phyloP scores from a whole-genome alignment of 192 early-diverging fungal genomes.

The Mycoemilia scoparia region DNA sequence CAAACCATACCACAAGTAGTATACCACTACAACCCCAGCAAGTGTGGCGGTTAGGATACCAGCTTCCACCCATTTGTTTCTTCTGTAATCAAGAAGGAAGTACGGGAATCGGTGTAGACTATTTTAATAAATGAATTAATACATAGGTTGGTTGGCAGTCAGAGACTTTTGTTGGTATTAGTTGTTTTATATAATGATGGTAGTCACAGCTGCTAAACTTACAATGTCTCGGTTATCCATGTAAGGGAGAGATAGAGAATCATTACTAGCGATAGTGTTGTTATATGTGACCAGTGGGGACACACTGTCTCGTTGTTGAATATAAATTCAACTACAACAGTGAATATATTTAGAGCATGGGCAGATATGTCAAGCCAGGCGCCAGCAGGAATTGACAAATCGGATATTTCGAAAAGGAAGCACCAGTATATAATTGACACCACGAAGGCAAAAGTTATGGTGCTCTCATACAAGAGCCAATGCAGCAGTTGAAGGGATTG shows the following conservation, averaged over 20 bases:
- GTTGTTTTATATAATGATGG: too few relatives aligned
- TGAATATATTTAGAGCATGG: conserved; percentile 11
- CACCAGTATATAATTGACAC: conserved; percentile 18
- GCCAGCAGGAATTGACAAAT: conserved; percentile 1
- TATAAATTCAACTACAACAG: conserved; percentile 9
- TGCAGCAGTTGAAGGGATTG: conserved; percentile 17
- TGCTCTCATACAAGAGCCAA: conserved; percentile 22
- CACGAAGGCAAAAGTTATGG: conserved; percentile 10
- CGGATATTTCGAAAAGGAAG: conserved; percentile 6
- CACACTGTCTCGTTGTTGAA: conserved; percentile 14
- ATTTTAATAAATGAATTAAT: too few relatives aligned
- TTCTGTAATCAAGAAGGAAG: conserved; percentile 15
- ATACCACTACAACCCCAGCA: conserved; percentile 7
- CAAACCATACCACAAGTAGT: conserved; percentile 12
- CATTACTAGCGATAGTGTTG: conserved; percentile 4
- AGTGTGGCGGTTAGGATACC: conserved; percentile 6
- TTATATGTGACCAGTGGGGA: conserved; percentile 17
- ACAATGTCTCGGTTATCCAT: conserved; percentile 17
- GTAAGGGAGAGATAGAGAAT: conserved; percentile 13
- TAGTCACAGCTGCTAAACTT: too few relatives aligned
- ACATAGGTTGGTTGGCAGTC: too few relatives aligned
- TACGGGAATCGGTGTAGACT: too few relatives aligned
- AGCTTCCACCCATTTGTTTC: conserved; percentile 4
- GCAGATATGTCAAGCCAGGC: conserved; percentile 16
- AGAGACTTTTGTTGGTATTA: too few relatives aligned